Conservation (phyloP, 768 basidiomycete genomes). For the Lentinula raphanica region DNA sequence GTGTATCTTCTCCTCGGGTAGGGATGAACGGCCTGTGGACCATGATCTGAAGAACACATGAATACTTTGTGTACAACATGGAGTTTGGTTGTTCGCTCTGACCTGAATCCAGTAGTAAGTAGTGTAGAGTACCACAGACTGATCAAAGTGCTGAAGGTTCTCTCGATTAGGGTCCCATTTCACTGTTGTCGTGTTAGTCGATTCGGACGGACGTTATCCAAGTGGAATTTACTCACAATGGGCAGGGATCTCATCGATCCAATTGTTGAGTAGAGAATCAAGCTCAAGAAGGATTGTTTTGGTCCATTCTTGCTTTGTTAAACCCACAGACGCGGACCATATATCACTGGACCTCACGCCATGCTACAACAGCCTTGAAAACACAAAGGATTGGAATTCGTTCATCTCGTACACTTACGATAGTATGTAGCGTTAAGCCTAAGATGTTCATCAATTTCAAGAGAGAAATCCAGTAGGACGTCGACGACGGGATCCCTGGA, state of each 20-base stretch:
- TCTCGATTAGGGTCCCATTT: slow-evolving; percentile 34
- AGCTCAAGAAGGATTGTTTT: slow-evolving; percentile 34
- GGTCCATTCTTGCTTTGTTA: slow-evolving; percentile 40
- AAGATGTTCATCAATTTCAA: not conserved
- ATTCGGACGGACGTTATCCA: slow-evolving; percentile 20
- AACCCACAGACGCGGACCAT: not conserved
- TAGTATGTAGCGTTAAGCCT: not conserved
- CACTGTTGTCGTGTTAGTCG: slow-evolving; percentile 14
- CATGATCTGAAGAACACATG: slow-evolving; percentile 9
- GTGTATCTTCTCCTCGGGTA: slow-evolving; percentile 17
- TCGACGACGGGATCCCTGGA: not conserved
- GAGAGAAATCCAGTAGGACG: slow-evolving; percentile 1
- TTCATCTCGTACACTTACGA: not conserved
- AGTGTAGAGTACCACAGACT: slow-evolving; percentile 26
- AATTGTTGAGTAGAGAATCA: slow-evolving; percentile 48
- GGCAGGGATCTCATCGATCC: slow-evolving; percentile 50
- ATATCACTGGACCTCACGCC: slow-evolving; percentile 6
- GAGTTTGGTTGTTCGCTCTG: not conserved
- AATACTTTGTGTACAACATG: slow-evolving; percentile 8
- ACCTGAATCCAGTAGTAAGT: slow-evolving; percentile 28
- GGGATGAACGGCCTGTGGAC: slow-evolving; percentile 36
- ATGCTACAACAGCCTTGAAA: not conserved
- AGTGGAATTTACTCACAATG: slow-evolving; percentile 29
- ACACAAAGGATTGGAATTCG: slow-evolving; percentile 2
- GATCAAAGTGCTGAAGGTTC: slow-evolving; percentile 21